Base-by-base conservation (phyloP, 805 yeast species). In the Starmerella scarabaei region DNA sequence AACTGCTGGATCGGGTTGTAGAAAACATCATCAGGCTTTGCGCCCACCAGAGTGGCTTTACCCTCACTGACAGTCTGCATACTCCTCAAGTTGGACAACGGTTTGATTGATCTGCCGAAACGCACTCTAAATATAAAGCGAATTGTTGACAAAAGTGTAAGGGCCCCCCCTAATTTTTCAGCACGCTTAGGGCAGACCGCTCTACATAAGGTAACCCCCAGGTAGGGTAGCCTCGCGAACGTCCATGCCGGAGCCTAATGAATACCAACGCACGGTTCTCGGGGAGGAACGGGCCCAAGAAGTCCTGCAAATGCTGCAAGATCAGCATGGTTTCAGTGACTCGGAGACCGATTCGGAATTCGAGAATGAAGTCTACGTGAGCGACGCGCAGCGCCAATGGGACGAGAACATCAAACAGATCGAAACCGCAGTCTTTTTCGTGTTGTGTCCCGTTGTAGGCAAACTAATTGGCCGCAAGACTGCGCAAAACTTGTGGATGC, bases 1-100 rank as follows among this genome's bases (percentile, higher is more conserved):
- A 85, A 91, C 61, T 88, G 97, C 62, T 91, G 99, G 41, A 91
- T 80, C 8, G 94, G 96, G 57, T 91, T 91, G 62, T 91, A 91
- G 56, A 91, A 91, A 9, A 91, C 98, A 44, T 68, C 69, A 50
- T 81, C 85, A 36, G 76, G 76, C 52, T 81, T 78, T 3, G 94
- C 88, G 46, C 80, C 80, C 24, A 86, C 65, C 33, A 91, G 76
- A 19, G 77, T 71, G 12, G 97, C 96, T 41, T 69, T 65, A 2
- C 99, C 99, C 59, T 91, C 98, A 9, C 57, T 57, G 19, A 64
- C 53, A 4, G 49, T 43, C 30, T 43, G 45, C 41, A 42, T 42
- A n/a, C 4, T 14, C 4, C 38, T 32, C 26, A n/a, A n/a, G n/a
- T n/a, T n/a, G n/a, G n/a, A n/a, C n/a, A n/a, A n/a, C n/a, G n/a